Conservation (phyloP, 1,284 basidiomycete species). For the Microbotryomycetes sp. region DNA sequence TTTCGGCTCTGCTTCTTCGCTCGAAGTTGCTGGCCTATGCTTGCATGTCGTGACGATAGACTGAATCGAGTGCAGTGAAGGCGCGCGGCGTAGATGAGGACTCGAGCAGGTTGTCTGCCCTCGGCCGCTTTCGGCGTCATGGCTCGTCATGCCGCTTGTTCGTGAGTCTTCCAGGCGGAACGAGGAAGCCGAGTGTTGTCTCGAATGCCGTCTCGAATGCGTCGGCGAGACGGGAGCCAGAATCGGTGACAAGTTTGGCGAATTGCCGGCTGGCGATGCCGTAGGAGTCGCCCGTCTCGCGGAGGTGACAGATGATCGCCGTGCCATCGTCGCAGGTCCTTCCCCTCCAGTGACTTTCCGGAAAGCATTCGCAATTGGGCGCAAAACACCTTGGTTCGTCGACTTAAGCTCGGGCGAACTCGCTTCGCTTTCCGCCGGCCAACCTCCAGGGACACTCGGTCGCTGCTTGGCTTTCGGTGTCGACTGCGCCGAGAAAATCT, state of each 20-base stretch:
- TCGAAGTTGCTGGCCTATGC: slow-evolving; percentile 2
- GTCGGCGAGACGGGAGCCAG: slow-evolving; percentile 33
- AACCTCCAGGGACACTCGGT: background rate
- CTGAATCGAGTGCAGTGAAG: slow-evolving; percentile 11
- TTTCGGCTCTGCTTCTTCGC: slow-evolving; percentile 23
- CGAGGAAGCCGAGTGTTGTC: slow-evolving; percentile 9
- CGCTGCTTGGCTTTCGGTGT: background rate
- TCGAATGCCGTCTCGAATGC: slow-evolving; percentile 18
- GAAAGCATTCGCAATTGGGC: slow-evolving; percentile 28
- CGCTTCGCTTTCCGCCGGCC: background rate
- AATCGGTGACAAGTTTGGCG: background rate
- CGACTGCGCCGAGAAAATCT: background rate
- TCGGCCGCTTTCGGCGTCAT: background rate
- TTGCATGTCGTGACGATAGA: slow-evolving; percentile 17
- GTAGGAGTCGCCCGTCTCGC: background rate
- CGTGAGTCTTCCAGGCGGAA: background rate
- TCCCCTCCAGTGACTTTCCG: slow-evolving; percentile 34
- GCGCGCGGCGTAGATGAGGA: background rate
- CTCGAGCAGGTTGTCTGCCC: background rate
- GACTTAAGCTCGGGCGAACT: background rate
- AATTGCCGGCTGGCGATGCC: background rate
- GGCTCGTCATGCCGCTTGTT: background rate
- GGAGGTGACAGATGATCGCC: too few relatives aligned
- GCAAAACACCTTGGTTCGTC: too few relatives aligned
- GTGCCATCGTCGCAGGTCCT: too few relatives aligned